A percentile compares a stretch with the other conserved stretches of the same genome.
Evolutionary conservation across 352 stramenopile species (phyloP).

Genomic region (Phytophthora rubi): DNA sequence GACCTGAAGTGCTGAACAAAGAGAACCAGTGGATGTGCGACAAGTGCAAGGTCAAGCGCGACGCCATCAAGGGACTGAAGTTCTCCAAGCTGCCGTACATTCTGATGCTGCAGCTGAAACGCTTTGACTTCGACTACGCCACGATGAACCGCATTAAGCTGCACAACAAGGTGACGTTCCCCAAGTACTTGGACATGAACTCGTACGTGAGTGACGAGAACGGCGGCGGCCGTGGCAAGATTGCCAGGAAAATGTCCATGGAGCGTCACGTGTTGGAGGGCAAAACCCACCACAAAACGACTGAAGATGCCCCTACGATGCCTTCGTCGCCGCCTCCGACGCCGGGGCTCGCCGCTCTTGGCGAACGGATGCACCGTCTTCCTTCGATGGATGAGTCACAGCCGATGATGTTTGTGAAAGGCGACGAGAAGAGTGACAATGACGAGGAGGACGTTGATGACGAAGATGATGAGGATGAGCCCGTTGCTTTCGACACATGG

Average conservation of each 20-base stretch:
- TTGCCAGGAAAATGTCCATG: conserved; percentile 89
- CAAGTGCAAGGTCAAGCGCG: conserved; percentile 77
- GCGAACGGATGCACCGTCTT: conserved; percentile 45
- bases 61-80: conserved; percentile 92
- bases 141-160: conserved; percentile 91
- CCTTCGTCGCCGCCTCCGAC: conserved; percentile 29
- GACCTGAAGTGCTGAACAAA: conserved; percentile 86
- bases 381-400: conserved; percentile 84
- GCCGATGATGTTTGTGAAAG: conserved; percentile 43
- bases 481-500: conserved; percentile 67
- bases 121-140: conserved; percentile 92
- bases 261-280: conserved; percentile 80
- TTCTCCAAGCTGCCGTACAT: conserved; percentile 90
- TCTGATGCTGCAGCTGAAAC: conserved; percentile 91
- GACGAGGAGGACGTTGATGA: conserved; percentile 12
- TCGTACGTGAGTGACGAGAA: conserved; percentile 76
- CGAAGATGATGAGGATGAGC: conserved; percentile 23
- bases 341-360: conserved; percentile 15
- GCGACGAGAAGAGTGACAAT: conserved; percentile 25
- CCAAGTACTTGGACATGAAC: conserved; percentile 92
- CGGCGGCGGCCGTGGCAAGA: conserved; percentile 51
- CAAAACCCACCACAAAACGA: conserved; percentile 31
- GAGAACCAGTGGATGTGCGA: conserved; percentile 93
- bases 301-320: conserved; percentile 19
- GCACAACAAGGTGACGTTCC: conserved; percentile 88